phyloP scores from a whole-genome alignment of 805 yeast species.

The Alloascoidea hylecoeti region DNA sequence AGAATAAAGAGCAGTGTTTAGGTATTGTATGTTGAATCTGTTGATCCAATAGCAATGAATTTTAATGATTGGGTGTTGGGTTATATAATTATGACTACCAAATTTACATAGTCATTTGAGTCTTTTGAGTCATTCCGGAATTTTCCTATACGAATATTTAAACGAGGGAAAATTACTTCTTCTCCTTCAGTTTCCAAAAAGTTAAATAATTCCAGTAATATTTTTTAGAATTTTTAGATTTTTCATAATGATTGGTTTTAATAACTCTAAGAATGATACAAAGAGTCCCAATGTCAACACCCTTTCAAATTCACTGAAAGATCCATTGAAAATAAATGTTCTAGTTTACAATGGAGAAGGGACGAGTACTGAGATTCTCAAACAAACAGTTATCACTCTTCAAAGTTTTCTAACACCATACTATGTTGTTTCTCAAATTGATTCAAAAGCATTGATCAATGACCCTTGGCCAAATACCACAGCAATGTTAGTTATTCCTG shows the following conservation, averaged over 20 bases:
- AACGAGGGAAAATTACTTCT: background rate
- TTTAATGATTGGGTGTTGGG: too few species aligned
- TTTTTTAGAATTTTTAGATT: background rate
- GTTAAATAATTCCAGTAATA: background rate
- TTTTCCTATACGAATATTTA: background rate
- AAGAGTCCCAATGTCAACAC: background rate
- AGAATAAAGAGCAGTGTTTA: too few species aligned
- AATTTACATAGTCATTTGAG: slow-evolving; percentile 3
- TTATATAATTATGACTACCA: too few species aligned
- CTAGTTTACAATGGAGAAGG: slow-evolving; percentile 62
- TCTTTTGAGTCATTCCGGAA: background rate
- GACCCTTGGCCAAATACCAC: slow-evolving; percentile 90
- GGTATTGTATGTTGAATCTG: too few species aligned
- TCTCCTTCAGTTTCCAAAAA: too few species aligned
- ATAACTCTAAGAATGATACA: background rate
- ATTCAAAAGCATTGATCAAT: slow-evolving; percentile 40
- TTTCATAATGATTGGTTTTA: background rate
- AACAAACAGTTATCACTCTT: slow-evolving; percentile 68
- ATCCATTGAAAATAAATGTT: slow-evolving; percentile 44
- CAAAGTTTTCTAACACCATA: slow-evolving; percentile 67
- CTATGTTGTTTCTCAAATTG: slow-evolving; percentile 72
- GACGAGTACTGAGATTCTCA: slow-evolving; percentile 75
- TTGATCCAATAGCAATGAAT: too few species aligned
- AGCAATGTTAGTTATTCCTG: slow-evolving; percentile 74
- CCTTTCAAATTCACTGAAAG: background rate